phyloP scores from a whole-genome alignment of 345 rosid genomes.

The Gossypium mustelinum region DNA sequence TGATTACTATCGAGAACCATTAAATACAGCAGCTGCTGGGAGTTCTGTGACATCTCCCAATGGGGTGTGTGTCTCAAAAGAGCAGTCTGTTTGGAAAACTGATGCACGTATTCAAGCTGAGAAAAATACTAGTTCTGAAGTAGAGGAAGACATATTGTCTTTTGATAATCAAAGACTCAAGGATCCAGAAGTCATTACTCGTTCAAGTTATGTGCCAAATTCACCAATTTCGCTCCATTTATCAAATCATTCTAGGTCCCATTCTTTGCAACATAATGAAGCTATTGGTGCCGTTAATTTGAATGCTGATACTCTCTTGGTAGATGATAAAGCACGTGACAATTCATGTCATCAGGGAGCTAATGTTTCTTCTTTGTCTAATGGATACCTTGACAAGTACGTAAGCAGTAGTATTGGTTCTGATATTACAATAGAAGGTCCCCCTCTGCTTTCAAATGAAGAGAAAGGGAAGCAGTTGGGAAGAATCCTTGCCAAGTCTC shows the following conservation, averaged over 20 bases:
- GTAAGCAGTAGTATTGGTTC: slow-evolving; percentile 31
- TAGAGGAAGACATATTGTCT: slow-evolving; percentile 61
- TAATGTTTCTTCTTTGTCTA: slow-evolving; percentile 32
- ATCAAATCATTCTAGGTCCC: slow-evolving; percentile 41
- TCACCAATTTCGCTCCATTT: slow-evolving; percentile 35
- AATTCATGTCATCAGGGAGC: slow-evolving; percentile 26
- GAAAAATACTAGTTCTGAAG: slow-evolving; percentile 27
- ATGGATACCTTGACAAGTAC: slow-evolving; percentile 43
- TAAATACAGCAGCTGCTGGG: slow-evolving; percentile 22
- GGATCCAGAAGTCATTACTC: slow-evolving; percentile 53
- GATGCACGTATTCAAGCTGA: slow-evolving; percentile 24
- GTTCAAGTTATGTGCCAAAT: slow-evolving; percentile 32
- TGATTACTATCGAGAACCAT: slow-evolving; percentile 30
- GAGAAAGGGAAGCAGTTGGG: slow-evolving; percentile 29
- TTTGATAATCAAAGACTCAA: slow-evolving; percentile 52
- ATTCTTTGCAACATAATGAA: slow-evolving; percentile 35
- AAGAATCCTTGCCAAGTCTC: slow-evolving; percentile 21
- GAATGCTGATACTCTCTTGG: slow-evolving; percentile 29
- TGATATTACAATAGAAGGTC: slow-evolving; percentile 29
- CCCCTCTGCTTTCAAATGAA: slow-evolving; percentile 35
- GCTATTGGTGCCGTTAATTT: slow-evolving; percentile 18
- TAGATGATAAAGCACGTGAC: slow-evolving; percentile 35
- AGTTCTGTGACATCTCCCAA: slow-evolving; percentile 26
- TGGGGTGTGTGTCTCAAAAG: slow-evolving; percentile 25
- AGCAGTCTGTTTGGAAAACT: slow-evolving; percentile 38